A percentile compares a stretch with the other conserved stretches of the same genome.
These are phyloP conservation scores for Elsinoe australis DNA, from an alignment of 2,329 filamentous ascomycete species.

Conservation along the genomic window DNA sequence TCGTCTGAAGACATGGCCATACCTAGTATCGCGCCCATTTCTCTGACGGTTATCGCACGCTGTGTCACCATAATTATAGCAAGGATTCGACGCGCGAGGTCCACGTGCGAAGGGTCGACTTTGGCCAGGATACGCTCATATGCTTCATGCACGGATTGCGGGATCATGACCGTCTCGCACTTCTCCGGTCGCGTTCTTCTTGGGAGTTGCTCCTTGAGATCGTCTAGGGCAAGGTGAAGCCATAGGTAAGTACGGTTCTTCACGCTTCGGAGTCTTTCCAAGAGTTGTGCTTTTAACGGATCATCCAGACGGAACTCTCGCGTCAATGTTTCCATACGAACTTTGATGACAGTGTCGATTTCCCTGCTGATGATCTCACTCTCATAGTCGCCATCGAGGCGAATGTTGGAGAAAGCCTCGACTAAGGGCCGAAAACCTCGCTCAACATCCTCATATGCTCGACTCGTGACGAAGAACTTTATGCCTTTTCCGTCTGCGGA, in stretches of 20 bases:
- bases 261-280: conserved; percentile 20
- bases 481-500: not conserved
- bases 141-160: conserved; percentile 25
- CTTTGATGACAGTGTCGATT: conserved; percentile 3
- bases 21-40: conserved; percentile 24
- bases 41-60: conserved; percentile 23
- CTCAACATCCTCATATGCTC: conserved; percentile 19
- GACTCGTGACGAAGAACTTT: conserved; percentile 24
- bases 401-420: conserved; percentile 7
- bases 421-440: not conserved
- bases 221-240: conserved; percentile 25
- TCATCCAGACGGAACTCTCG: not conserved
- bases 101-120: not conserved
- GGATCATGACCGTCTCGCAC: conserved; percentile 21
- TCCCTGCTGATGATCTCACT: conserved; percentile 17
- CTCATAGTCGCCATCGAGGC: conserved; percentile 19
- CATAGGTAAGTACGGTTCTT: conserved; percentile 29
- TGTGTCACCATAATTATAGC: conserved; percentile 25
- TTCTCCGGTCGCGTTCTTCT: conserved; percentile 18
- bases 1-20: conserved; percentile 16
- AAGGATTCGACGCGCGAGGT: conserved; percentile 21
- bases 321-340: not conserved
- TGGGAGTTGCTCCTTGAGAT: conserved; percentile 19
- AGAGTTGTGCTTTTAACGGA: no score
- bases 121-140: conserved; percentile 26